Evolutionary conservation across 768 basidiomycete species (phyloP), one percentile per base, ranked within the genome.

Genomic region (Daedaleopsis sinensis): DNA sequence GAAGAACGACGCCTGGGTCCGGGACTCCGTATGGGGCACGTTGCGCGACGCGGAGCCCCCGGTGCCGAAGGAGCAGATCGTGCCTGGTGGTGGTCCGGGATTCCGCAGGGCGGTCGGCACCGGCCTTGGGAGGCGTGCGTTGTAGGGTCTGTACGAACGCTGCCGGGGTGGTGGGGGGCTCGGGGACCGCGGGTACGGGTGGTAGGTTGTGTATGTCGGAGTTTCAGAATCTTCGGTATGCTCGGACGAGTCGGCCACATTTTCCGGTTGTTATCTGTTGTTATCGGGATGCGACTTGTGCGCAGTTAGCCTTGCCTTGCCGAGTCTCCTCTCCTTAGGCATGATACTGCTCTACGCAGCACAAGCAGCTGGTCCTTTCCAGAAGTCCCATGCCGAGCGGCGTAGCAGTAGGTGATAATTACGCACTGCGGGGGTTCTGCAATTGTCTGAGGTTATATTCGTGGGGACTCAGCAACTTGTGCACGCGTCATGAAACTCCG

Each of bases 1-100:
- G 13, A 44, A 51, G 54, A 49, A 56, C 54, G 60, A 61, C 21
- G 49, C 54, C 11, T 56, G 55, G 60, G 8, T 47, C 39, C 54
- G 60, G 4, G 55, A 56, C 43, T 38, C 55, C 10, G 54, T 61
- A 15, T 56, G 60, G 60, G 54, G 54, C 39, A 42, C 60, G 24
- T 35, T 61, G 35, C 48, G 32, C 54, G 48, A 51, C 35, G 54
- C 48, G 24, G 60, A 19, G 54, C 60, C 55, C 10, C 48, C 42
- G 18, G 54, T 61, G 15, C 60, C 54, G 42, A 56, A 51, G 39
- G 53, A 55, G 53, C 53, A 55, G 47, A 50, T 61, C 27, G 23
- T 42, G 6, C 47, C 59, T 7, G 53, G 53, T 6, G 59, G 59
- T 2, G 53, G 59, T 1, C 59, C 59, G 2, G 59, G 59, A 3